Evolutionary conservation across 768 basidiomycete genomes (phyloP).

Genomic region (Pleurotus giganteus): DNA sequence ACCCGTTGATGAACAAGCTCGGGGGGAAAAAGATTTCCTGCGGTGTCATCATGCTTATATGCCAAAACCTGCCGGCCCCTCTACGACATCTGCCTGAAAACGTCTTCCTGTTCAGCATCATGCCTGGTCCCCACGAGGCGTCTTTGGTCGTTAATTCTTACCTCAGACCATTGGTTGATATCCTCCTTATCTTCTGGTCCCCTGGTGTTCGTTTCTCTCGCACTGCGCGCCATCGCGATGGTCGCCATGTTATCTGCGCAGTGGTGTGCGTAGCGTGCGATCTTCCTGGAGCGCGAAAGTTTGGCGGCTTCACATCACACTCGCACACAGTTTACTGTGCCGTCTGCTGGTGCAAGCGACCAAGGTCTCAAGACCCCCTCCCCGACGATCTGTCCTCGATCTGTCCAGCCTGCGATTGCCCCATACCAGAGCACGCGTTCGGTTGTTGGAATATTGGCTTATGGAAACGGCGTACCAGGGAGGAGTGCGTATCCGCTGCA

Average conservation of each 20-base stretch:
- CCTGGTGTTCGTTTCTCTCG: conserved; percentile 22
- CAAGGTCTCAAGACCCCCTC: neutral
- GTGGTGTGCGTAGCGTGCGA: conserved; percentile 31
- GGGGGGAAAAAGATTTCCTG: conserved; percentile 25
- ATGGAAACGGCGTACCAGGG: conserved; percentile 16
- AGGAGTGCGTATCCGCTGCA: conserved; percentile 7
- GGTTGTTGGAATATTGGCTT: conserved; percentile 11
- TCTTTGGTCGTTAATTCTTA: conserved; percentile 23
- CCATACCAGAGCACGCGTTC: neutral
- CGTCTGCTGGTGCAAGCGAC: conserved; percentile 12
- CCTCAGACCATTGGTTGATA: conserved; percentile 23
- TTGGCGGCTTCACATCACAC: conserved; percentile 17
- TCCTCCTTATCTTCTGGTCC: conserved; percentile 27
- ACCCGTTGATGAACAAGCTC: conserved; percentile 24
- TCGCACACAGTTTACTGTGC: conserved; percentile 17
- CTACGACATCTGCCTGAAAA: conserved; percentile 29
- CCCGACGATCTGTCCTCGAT: neutral
- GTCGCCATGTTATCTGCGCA: conserved; percentile 20
- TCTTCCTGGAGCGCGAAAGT: conserved; percentile 29
- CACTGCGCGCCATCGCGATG: conserved; percentile 16
- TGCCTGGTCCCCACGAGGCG: conserved; percentile 32
- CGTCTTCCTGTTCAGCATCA: conserved; percentile 34
- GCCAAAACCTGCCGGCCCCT: conserved; percentile 32
- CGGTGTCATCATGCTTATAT: conserved; percentile 30
- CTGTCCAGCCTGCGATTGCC: neutral